These are phyloP conservation scores for Aspergillus tamarii DNA, from an alignment of 2,329 filamentous ascomycete genomes.

Conservation along the genomic window DNA sequence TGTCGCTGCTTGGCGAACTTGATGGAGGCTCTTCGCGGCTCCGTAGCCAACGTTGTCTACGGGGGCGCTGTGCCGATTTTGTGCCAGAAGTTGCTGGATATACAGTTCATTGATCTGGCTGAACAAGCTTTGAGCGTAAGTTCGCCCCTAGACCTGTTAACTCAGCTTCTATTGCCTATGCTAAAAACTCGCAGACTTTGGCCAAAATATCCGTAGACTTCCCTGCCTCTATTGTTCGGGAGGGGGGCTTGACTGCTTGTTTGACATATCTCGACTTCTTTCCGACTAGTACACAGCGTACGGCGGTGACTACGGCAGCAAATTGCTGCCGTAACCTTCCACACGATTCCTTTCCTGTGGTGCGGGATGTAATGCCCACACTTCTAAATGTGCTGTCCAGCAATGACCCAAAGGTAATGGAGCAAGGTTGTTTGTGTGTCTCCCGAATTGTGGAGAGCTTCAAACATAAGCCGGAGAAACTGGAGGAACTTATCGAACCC, in stretches of 20 bases:
- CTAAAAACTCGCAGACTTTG: conserved; percentile 62
- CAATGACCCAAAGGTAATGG: conserved; percentile 94
- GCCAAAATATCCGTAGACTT: conserved; percentile 98
- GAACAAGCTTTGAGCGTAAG: conserved; percentile 87
- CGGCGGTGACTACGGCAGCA: conserved; percentile 93
- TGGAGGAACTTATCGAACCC: conserved; percentile 89
- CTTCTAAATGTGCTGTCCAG: conserved; percentile 86
- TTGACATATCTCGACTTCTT: conserved; percentile 97
- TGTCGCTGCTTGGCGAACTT: conserved; percentile 95
- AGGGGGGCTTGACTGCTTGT: conserved; percentile 94
- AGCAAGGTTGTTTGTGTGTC: conserved; percentile 94
- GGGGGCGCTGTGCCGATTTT: conserved; percentile 94
- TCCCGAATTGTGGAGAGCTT: conserved; percentile 97
- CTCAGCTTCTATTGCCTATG: neutral
- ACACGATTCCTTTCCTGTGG: conserved; percentile 87
- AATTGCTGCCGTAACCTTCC: conserved; percentile 98
- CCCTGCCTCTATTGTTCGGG: conserved; percentile 89
- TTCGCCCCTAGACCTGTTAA: conserved; percentile 18
- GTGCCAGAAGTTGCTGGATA: conserved; percentile 93
- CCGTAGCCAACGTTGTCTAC: conserved; percentile 94
- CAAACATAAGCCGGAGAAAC: conserved; percentile 80
- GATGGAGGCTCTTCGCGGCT: conserved; percentile 94
- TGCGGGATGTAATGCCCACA: conserved; percentile 95
- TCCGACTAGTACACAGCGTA: conserved; percentile 92
- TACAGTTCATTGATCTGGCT: conserved; percentile 94